phyloP scores from a whole-genome alignment of 768 basidiomycete genomes.

The Lentinula edodes region DNA sequence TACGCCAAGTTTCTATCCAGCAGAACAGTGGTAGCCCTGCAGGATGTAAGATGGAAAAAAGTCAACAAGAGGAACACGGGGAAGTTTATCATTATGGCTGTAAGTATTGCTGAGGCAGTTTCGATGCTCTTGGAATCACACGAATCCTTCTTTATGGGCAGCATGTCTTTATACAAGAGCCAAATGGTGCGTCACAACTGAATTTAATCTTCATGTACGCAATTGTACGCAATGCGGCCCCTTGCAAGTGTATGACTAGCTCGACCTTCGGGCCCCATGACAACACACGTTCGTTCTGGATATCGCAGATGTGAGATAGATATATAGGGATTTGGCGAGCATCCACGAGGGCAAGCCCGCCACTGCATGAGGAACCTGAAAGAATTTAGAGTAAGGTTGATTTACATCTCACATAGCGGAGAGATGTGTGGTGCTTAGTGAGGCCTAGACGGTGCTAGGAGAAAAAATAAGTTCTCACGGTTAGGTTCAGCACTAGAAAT shows the following conservation, averaged over 20 bases:
- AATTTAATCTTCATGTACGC: too few relatives aligned
- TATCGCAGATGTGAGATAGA: background rate
- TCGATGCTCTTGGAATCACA: background rate
- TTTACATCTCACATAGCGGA: too few relatives aligned
- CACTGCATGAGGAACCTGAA: background rate
- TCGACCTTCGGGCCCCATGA: background rate
- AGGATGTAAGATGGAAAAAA: constrained; percentile 2
- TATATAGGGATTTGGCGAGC: background rate
- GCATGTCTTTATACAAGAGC: background rate
- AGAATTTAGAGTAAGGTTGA: background rate
- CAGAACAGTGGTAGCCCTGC: constrained; percentile 14
- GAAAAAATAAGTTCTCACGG: background rate
- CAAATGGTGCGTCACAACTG: background rate
- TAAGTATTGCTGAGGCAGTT: background rate
- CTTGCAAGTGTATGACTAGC: background rate
- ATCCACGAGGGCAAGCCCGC: background rate
- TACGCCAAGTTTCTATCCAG: constrained; percentile 37
- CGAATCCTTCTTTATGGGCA: background rate
- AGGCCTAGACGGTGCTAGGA: too few relatives aligned
- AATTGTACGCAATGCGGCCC: background rate
- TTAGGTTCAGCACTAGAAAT: background rate
- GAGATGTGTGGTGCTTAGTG: background rate
- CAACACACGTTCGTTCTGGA: background rate
- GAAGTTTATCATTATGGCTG: background rate
- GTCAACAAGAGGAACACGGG: constrained; percentile 6